These are phyloP conservation scores for Yamadazyma dendronema DNA, from an alignment of 1,139 yeast species.

Conservation along the genomic window DNA sequence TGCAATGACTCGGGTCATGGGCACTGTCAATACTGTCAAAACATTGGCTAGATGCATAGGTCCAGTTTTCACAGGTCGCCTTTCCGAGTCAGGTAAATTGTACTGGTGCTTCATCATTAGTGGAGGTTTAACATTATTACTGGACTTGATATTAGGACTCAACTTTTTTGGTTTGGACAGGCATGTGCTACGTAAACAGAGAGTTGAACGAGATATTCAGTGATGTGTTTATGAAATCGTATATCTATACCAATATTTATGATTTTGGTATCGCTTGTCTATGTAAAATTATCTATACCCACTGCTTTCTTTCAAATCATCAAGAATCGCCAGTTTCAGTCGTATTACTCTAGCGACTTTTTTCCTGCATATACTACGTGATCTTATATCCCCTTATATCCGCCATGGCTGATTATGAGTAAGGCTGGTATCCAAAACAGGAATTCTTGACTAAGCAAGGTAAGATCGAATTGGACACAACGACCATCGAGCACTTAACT, in stretches of 20 bases:
- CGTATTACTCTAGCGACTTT: too few species aligned
- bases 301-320: too few species aligned
- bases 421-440: background rate
- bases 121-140: slow-evolving; percentile 51
- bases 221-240: background rate
- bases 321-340: too few species aligned
- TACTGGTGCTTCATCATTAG: slow-evolving; percentile 62
- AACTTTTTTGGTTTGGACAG: slow-evolving; percentile 41
- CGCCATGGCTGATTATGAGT: too few species aligned
- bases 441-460: background rate
- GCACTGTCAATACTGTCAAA: slow-evolving; percentile 80
- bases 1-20: slow-evolving; percentile 77
- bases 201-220: slow-evolving; percentile 10
- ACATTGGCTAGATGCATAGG: slow-evolving; percentile 83
- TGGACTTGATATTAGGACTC: slow-evolving; percentile 42
- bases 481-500: too few species aligned
- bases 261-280: too few species aligned
- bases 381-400: background rate
- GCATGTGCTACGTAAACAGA: slow-evolving; percentile 28
- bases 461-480: background rate
- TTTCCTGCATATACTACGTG: too few species aligned
- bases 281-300: too few species aligned
- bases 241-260: background rate
- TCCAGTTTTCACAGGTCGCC: slow-evolving; percentile 72
- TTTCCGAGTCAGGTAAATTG: slow-evolving; percentile 54